Evolutionary conservation across 352 stramenopile genomes (phyloP), one percentile per base, ranked within the genome.

Genomic region (Phytophthora sansomeana): DNA sequence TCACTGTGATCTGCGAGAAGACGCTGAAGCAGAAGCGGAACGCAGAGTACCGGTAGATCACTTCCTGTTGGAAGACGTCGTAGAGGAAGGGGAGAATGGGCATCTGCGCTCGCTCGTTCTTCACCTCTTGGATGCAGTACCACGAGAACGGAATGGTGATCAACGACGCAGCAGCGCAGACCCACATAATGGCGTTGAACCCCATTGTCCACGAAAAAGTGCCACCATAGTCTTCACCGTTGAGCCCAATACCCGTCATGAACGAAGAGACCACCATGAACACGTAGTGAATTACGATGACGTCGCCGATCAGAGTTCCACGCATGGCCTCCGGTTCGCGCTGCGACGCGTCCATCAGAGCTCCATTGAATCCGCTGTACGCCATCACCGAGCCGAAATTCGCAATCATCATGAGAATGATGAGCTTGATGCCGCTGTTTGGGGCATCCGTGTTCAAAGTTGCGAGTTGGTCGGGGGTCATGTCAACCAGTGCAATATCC

Each of bases 311-410:
- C 21, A 67, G 61, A 10, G 46, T 69, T 21, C 80, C 80, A 14
- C 77, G 76, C 8, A 54, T 63, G 13, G 10, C 21, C 28, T 68
- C 61, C 0, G 71, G 38, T 38, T 89, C 78, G 49, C 63, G 64
- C 51, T 88, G 78, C 13, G 72, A 72, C 0, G 84, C 39, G 10
- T 86, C 68, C 28, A 88, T 74, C 32, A 83, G 54, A 13, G 77
- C 52, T 0, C 80, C 83, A 67, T 93, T 81, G 21, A 72, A 66
- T 6, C 80, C 79, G 10, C 85, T 75, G 61, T 89, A 83, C 4
- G 83, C 78, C 49, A 90, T 86, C 30, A 92, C 81, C 19, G 82
- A 85, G 10, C 83, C 83, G 21, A 91, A 44, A 55, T 85, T 87
- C 0, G 85, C 79, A 16, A 90, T 19, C 50, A 89, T 84, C 59